A percentile compares a stretch with the other conserved stretches of the same genome.
Conservation (phyloP, 768 basidiomycete genomes). For the Tylopilus subfusipes region DNA sequence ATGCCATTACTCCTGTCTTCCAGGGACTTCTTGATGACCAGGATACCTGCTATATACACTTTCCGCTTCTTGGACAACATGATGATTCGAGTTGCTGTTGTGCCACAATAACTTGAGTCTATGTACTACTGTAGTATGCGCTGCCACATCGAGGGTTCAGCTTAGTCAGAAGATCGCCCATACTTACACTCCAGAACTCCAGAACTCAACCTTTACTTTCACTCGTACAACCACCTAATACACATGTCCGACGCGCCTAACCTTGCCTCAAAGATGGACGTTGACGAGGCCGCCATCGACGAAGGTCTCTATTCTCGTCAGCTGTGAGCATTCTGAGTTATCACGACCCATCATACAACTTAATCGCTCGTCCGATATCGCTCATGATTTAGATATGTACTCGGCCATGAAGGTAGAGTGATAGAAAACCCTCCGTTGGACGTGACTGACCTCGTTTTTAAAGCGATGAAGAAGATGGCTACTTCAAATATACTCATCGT, state of each 20-base stretch:
- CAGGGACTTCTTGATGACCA: background rate
- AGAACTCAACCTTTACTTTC: slow-evolving; percentile 6
- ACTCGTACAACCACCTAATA: slow-evolving; percentile 1
- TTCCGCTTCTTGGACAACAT: background rate
- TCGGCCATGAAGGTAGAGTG: slow-evolving; percentile 85
- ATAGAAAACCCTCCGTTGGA: background rate
- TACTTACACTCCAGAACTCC: background rate
- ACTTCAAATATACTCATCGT: slow-evolving; percentile 91
- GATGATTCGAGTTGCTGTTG: too few species aligned
- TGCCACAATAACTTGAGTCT: too few species aligned
- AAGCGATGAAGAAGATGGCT: slow-evolving; percentile 99
- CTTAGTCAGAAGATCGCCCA: slow-evolving; percentile 22
- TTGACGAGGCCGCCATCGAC: slow-evolving; percentile 85
- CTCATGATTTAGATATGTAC: slow-evolving; percentile 66
- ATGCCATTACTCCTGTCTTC: background rate
- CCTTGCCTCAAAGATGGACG: slow-evolving; percentile 62
- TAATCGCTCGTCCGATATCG: slow-evolving; percentile 19
- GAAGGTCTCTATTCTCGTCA: slow-evolving; percentile 93
- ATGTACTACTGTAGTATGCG: too few species aligned
- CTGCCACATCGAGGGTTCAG: background rate
- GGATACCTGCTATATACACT: background rate
- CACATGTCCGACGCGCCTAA: slow-evolving; percentile 38
- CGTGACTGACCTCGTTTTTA: slow-evolving; percentile 15
- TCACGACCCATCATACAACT: slow-evolving; percentile 10
- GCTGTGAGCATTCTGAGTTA: slow-evolving; percentile 53